These are phyloP conservation scores for Cetraspora pellucida DNA, from an alignment of 192 early-diverging fungal genomes.

Conservation along the genomic window DNA sequence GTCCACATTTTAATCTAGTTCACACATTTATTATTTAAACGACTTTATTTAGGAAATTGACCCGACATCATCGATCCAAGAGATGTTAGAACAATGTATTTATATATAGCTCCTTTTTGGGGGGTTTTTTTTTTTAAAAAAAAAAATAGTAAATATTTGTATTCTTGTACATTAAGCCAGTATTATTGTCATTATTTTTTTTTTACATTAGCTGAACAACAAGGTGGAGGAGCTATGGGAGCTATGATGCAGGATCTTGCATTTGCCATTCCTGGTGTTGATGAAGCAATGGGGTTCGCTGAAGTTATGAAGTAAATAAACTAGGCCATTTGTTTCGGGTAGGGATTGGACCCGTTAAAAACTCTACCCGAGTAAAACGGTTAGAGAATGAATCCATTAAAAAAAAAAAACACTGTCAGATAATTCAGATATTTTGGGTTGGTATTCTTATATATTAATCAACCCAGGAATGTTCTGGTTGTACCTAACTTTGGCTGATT, in stretches of 20 bases:
- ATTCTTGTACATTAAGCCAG: too few species aligned
- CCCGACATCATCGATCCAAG: constrained; percentile 95
- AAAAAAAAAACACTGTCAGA: too few species aligned
- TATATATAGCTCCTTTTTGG: not conserved
- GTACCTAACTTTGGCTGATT: too few species aligned
- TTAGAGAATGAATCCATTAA: too few species aligned
- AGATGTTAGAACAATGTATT: constrained; percentile 93
- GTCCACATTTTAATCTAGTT: too few species aligned
- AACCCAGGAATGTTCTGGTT: too few species aligned
- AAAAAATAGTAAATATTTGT: not conserved
- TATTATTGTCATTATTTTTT: constrained; percentile 3
- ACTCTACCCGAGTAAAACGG: too few species aligned
- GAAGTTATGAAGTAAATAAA: constrained; percentile 95
- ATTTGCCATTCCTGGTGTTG: constrained; percentile 99
- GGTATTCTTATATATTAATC: too few species aligned
- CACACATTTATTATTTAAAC: not conserved
- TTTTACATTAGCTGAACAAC: constrained; percentile 58
- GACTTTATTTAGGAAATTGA: constrained; percentile 86
- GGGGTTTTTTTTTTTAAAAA: constrained; percentile 5
- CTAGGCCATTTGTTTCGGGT: not conserved
- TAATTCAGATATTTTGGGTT: too few species aligned
- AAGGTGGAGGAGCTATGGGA: constrained; percentile 71
- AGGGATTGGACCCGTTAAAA: too few species aligned
- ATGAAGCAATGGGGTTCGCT: constrained; percentile 99
- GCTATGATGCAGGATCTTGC: constrained; percentile 96